Evolutionary conservation across 1,139 yeast genomes (phyloP).

Genomic region (Wickerhamiella infanticola): DNA sequence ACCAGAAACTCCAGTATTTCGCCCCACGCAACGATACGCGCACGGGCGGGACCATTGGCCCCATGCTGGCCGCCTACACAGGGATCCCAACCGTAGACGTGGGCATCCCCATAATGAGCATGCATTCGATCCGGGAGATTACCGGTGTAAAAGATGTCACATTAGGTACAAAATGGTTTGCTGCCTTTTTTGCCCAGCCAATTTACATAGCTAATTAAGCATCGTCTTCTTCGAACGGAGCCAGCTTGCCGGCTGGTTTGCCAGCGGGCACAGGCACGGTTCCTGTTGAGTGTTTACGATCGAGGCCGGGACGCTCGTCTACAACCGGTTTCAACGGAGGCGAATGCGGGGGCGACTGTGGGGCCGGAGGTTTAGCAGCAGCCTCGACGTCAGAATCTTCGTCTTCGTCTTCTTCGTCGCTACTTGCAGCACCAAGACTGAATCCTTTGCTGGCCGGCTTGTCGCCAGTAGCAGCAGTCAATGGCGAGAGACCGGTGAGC

Average conservation of each 20-base stretch:
- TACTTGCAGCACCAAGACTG: conserved; percentile 1
- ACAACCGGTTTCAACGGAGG: conserved; percentile 10
- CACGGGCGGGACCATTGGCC: conserved; percentile 75
- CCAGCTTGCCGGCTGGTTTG: background rate
- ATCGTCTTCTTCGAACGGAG: background rate
- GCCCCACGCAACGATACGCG: conserved; percentile 49
- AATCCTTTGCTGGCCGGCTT: background rate
- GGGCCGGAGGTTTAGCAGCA: background rate
- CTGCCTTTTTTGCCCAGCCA: conserved; percentile 48
- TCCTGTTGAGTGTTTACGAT: conserved; percentile 8
- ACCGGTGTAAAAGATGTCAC: conserved; percentile 59
- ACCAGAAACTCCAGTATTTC: conserved; percentile 38
- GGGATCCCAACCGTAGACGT: conserved; percentile 67
- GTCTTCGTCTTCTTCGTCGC: conserved; percentile 6
- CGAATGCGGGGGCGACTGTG: conserved; percentile 9
- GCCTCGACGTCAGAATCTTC: conserved; percentile 6
- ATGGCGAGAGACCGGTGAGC: conserved; percentile 13
- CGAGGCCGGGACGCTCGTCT: conserved; percentile 6
- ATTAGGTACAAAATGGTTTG: conserved; percentile 48
- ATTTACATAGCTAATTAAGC: conserved; percentile 26
- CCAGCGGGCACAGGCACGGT: conserved; percentile 1
- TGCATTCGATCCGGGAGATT: conserved; percentile 71
- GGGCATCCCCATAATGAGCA: conserved; percentile 63
- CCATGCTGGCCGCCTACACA: conserved; percentile 42
- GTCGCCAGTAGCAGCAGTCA: conserved; percentile 4